Evolutionary conservation across 129 eudicot genomes (phyloP), one percentile per base, ranked within the genome.

Genomic region (Ambrosia artemisiifolia): DNA sequence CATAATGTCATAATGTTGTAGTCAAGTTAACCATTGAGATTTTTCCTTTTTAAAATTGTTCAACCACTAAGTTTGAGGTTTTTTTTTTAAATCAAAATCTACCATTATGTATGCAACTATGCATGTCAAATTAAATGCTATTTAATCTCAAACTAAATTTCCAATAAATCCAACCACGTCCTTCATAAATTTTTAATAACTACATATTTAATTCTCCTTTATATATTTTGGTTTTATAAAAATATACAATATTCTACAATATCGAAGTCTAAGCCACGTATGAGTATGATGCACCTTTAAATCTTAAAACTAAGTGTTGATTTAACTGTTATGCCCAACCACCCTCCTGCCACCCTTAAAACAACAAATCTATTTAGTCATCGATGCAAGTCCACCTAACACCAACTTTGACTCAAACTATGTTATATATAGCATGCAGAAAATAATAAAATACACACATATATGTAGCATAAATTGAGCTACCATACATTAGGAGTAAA

Each of bases 161-260:
- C 65, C 65, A 60, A 60, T 60, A 60, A 60, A 60, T 32, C 10
- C 65, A 60, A 60, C 65, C 11, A 60, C 18, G 32, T 3, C 33
- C 33, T 54, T 20, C 44, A 18, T 55, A 55, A 55, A 5, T 55
- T 55, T 19, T 11, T 19, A 55, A 19, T 55, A 60, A 60, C 65
- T 60, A 33, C 65, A 60, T 32, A 60, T 60, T 60, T 30, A 60
- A 60, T 60, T 60, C 43, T 60, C 65, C 13, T 60, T 60, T 60
- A 60, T 60, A 19, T 60, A 60, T 32, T 60, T 30, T 38, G 19
- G 11, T 11, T 38, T 33, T 60, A 33, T 5, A 32, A 13, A 60
- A 30, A 60, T 28, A 10, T 3, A n/a, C n/a, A 28, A 12, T 32
- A 59, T 59, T 38, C 43, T 38, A 38, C 43, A 38, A 38, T 40